These are phyloP conservation scores for Tetratostichococcus sp. DNA, from an alignment of 139 green algal species.

Conservation along the genomic window DNA sequence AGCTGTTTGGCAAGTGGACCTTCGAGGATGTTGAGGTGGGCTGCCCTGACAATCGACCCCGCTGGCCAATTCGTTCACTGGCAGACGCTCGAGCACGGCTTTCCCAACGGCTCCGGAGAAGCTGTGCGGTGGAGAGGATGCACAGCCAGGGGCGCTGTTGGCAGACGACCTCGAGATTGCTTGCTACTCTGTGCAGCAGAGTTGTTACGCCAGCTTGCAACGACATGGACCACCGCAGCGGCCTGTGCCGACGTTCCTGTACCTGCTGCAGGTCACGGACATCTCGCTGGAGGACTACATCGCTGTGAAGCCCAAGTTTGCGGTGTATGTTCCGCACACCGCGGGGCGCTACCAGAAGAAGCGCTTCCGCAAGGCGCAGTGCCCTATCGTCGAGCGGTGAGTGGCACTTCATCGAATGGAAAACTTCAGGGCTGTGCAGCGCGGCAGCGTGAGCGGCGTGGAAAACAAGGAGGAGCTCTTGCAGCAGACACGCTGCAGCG, in stretches of 20 bases:
- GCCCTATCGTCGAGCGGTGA: constrained; percentile 97
- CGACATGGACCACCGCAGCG: background rate
- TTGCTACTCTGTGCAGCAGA: no score
- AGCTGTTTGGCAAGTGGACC: constrained; percentile 96
- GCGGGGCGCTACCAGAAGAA: constrained; percentile 97
- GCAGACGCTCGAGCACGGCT: no score
- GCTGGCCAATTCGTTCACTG: no score
- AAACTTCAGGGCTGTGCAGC: background rate
- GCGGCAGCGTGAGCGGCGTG: background rate
- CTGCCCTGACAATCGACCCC: background rate
- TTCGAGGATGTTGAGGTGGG: constrained; percentile 94
- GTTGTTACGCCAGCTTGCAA: no score
- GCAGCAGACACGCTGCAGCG: no score
- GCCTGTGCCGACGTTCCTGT: background rate
- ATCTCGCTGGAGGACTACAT: constrained; percentile 99
- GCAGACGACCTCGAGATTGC: no score
- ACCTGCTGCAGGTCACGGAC: constrained; percentile 94
- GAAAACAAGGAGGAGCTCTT: no score
- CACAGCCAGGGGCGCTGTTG: no score
- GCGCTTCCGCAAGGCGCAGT: constrained; percentile 98
- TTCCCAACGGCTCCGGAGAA: background rate
- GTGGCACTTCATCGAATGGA: background rate
- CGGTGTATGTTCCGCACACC: constrained; percentile 94
- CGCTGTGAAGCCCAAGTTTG: constrained; percentile 93
- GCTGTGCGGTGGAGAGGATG: no score